Base-by-base conservation (phyloP, 2,329 filamentous ascomycete genomes). In the Uncinocarpus reesii region DNA sequence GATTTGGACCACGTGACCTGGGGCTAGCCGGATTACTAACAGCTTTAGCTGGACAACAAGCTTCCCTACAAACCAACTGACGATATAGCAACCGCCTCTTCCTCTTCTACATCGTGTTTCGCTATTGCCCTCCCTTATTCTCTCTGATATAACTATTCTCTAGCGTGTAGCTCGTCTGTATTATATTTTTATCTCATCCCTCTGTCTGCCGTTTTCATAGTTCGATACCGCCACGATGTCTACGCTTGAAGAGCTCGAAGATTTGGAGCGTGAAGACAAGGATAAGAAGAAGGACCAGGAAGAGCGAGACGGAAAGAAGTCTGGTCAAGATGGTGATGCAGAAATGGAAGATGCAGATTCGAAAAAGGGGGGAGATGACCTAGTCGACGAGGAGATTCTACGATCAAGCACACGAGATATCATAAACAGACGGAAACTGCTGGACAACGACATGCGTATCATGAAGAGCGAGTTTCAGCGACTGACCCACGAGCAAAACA, bases 391-490 rank as follows among this genome's bases (percentile, higher is more conserved):
- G 48, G 92, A 98, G 72, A 90, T 98, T 60, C 79, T 96, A 52
- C 83, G 80, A 66, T 83, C 93, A 59, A 90, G 84, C 74, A 96
- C 92, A 73, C 81, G 87, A 73, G 92, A 98, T 72, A 93, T 98
- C 62, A 76, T 86, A 61, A 94, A 88, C 60, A 80, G 92, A 67
- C 85, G 83, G 74, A 83, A 89, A 62, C 77, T 98, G 63, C 76
- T 98, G 56, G 92, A 98, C 70, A 98, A 98, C 69, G 92, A 98
- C 70, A 85, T 92, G 62, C 80, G 92, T 61, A 96, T 98, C 71
- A 96, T 98, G 88, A 90, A 85, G 76, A 95, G 88, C 75, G 92
- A 98, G 70, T 88, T 81, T 60, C 89, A 95, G 65, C 83, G 92
- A 59, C 76, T 98, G 71, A 84, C 84, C 60, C 92, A 98, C 62